A percentile compares a stretch with the other conserved stretches of the same genome.
Conservation (phyloP, 192 early-diverging fungal genomes). For the Backusella luteola region DNA sequence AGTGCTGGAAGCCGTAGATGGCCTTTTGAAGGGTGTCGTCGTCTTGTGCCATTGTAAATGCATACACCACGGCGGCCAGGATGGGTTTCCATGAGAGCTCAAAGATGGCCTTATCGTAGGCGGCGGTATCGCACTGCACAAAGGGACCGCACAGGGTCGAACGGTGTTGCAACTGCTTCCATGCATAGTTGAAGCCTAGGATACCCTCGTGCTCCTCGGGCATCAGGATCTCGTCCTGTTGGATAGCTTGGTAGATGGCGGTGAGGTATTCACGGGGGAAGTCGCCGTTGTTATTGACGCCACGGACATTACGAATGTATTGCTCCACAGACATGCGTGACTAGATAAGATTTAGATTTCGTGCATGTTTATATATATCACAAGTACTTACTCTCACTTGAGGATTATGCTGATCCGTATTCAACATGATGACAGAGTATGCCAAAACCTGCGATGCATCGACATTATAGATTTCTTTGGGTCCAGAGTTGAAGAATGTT, state of each 20-base stretch:
- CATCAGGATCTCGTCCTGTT: constrained; percentile 89
- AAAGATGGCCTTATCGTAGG: constrained; percentile 84
- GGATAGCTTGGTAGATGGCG: constrained; percentile 87
- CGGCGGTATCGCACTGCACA: constrained; percentile 52
- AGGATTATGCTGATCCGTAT: constrained; percentile 97
- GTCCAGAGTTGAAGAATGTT: constrained; percentile 69
- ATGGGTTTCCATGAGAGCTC: constrained; percentile 69
- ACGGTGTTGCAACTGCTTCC: constrained; percentile 75
- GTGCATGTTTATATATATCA: no score
- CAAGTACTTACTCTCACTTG: constrained; percentile 66
- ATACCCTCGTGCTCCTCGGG: constrained; percentile 96
- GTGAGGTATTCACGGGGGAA: constrained; percentile 81
- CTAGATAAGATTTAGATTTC: constrained; percentile 21
- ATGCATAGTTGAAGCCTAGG: constrained; percentile 91
- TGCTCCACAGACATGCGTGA: constrained; percentile 88
- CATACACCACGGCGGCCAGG: constrained; percentile 80
- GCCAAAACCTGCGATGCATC: constrained; percentile 87
- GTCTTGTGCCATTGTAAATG: constrained; percentile 80
- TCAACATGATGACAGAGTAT: constrained; percentile 95
- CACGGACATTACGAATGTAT: constrained; percentile 85
- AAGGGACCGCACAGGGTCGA: constrained; percentile 51
- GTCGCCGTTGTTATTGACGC: constrained; percentile 83
- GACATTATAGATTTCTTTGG: constrained; percentile 67
- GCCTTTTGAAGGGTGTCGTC: constrained; percentile 77
- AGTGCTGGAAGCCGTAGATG: constrained; percentile 74